Percentiles rank a stretch among this genome's conserved stretches.
phyloP scores from a whole-genome alignment of 2,329 filamentous ascomycete genomes.

The Diaporthe capsici region DNA sequence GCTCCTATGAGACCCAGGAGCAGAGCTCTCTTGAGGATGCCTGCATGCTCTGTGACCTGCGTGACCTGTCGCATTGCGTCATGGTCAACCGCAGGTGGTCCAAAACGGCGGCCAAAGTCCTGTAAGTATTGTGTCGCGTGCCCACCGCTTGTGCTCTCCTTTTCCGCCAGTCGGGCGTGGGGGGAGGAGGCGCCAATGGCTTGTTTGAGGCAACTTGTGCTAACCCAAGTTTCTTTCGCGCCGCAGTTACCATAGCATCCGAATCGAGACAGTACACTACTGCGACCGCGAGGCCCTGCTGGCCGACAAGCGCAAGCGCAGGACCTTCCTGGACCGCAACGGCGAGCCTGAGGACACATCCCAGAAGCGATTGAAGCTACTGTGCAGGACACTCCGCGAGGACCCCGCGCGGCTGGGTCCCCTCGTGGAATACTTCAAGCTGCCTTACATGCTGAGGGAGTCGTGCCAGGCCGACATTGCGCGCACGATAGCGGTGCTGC shows the following conservation, averaged over 20 bases:
- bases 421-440: constrained; percentile 84
- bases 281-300: constrained; percentile 89
- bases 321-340: constrained; percentile 80
- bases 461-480: constrained; percentile 87
- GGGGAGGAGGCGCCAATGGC: constrained; percentile 1
- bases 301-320: constrained; percentile 82
- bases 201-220: background rate
- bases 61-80: constrained; percentile 86
- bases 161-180: background rate
- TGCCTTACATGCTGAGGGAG: constrained; percentile 95
- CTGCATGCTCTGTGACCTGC: constrained; percentile 94
- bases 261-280: constrained; percentile 95
- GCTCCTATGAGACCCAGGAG: constrained; percentile 86
- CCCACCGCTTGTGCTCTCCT: background rate
- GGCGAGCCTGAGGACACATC: constrained; percentile 86
- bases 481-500: constrained; percentile 85
- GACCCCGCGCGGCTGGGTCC: constrained; percentile 77
- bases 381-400: constrained; percentile 86
- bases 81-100: constrained; percentile 82
- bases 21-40: constrained; percentile 82
- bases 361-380: constrained; percentile 79
- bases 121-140: constrained; percentile 67
- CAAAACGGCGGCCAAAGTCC: constrained; percentile 60
- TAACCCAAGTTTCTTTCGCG: constrained; percentile 3
- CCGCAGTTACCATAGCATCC: constrained; percentile 85